These are phyloP conservation scores for Hypoxylon sp. DNA, from an alignment of 2,329 filamentous ascomycete genomes.

Conservation along the genomic window DNA sequence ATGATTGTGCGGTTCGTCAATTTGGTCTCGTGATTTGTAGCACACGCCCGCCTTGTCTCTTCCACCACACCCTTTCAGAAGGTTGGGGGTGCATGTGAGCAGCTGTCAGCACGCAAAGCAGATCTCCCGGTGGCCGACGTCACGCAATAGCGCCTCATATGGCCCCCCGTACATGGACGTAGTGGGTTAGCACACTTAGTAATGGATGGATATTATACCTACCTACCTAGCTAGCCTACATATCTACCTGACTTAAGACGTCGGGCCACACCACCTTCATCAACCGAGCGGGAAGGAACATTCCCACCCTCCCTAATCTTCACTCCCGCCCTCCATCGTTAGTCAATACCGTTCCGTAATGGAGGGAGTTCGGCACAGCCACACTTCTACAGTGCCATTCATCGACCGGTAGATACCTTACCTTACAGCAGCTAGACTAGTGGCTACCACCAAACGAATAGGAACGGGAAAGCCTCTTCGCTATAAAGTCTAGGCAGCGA, in stretches of 20 bases:
- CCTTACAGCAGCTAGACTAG: conserved; percentile 24
- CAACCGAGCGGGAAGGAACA: conserved; percentile 40
- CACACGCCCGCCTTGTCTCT: conserved; percentile 19
- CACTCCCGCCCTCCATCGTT: conserved; percentile 28
- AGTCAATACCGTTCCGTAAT: conserved; percentile 38
- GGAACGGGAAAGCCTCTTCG: conserved; percentile 12
- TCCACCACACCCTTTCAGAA: conserved; percentile 27
- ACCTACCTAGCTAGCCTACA: neutral
- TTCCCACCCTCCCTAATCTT: conserved; percentile 27
- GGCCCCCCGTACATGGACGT: conserved; percentile 5
- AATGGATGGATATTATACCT: conserved; percentile 20
- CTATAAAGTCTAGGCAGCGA: conserved; percentile 9
- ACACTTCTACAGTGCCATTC: conserved; percentile 26
- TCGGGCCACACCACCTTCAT: conserved; percentile 17
- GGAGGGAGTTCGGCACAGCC: conserved; percentile 37
- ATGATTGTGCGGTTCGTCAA: conserved; percentile 28
- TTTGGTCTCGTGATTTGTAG: conserved; percentile 45
- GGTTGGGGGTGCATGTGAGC: conserved; percentile 44
- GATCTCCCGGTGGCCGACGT: conserved; percentile 45
- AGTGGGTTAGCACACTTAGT: conserved; percentile 27
- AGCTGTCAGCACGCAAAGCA: conserved; percentile 46
- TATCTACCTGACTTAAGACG: conserved; percentile 13
- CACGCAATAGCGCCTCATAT: conserved; percentile 44
- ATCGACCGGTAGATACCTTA: conserved; percentile 35
- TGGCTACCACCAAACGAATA: conserved; percentile 8